Evolutionary conservation across 2,329 filamentous ascomycete genomes (phyloP), one percentile per base, ranked within the genome.

Genomic region (Monilinia polystroma): DNA sequence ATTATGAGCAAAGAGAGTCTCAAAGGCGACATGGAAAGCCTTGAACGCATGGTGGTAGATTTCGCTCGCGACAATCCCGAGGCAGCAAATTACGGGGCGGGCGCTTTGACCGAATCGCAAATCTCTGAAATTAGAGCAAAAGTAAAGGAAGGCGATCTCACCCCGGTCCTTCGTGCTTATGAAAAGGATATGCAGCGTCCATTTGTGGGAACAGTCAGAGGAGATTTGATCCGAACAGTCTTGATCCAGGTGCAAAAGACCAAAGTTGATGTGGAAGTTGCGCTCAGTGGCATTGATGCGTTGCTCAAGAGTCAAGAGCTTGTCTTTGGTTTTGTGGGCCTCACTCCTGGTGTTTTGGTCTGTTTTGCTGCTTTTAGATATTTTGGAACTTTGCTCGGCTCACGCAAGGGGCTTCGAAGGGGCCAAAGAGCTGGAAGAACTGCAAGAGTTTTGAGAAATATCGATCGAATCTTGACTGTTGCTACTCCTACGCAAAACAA

Each of bases 191-290:
- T 99, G 53, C 86, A 90, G 63, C 90, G 83, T 57, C 95, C 95
- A 0, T 87, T 99, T 68, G 82, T 88, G 65, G 93, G 94, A 10
- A 91, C 93, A 0, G 79, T 99, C 23, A 86, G 87, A 41, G 95
- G 95, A 14, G 94, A 98, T 73, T 83, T 99, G 38, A 85, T 98
- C 47, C 89, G 94, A 63, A 93, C 94, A 5, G 85, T 99, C 38
- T 83, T 99, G 55, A 98, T 99, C 66, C 95, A 99, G 76, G 89
- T 99, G 49, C 95, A 99, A 75, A 99, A 99, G 83, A 98, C 95
- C 29, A 99, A 99, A 81, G 95, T 99, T 11, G 95, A 99, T 75
- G 88, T 99, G 16, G 95, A 99, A 78, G 89, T 98, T 69, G 95
- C 95, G 18, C 93, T 99, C 80, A 92, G 91, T 68, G 95, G 95